Evolutionary conservation across 2,329 filamentous ascomycete genomes (phyloP).

Genomic region (Cryphonectria parasitica): DNA sequence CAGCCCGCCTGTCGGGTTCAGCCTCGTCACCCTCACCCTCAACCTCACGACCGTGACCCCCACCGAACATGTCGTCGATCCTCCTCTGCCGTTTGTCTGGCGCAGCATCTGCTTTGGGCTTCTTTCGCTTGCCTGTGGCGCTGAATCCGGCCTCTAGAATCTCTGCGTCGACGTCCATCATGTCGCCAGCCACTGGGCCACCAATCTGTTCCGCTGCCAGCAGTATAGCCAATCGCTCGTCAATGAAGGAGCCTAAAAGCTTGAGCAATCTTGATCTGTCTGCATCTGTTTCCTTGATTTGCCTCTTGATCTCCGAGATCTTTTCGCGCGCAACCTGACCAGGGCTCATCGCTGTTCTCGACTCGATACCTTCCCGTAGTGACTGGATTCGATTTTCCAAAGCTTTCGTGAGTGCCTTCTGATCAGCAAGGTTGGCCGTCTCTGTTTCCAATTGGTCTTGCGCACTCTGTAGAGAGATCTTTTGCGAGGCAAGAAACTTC

Average conservation of each 20-base stretch:
- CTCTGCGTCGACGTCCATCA: conserved; percentile 65
- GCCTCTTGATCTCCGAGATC: conserved; percentile 62
- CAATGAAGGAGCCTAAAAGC: conserved; percentile 71
- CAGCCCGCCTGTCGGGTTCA: conserved; percentile 51
- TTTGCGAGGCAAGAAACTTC: conserved; percentile 56
- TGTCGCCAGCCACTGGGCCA: conserved; percentile 78
- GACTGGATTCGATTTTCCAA: conserved; percentile 61
- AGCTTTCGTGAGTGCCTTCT: conserved; percentile 57
- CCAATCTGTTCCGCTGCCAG: conserved; percentile 83
- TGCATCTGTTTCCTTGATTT: conserved; percentile 62
- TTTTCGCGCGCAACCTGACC: conserved; percentile 66
- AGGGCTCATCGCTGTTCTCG: conserved; percentile 60
- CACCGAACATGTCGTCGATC: conserved; percentile 67
- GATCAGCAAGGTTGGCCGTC: conserved; percentile 55
- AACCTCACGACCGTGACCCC: conserved; percentile 34
- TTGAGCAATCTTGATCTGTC: conserved; percentile 65
- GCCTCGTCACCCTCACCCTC: conserved; percentile 32
- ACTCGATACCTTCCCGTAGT: conserved; percentile 60
- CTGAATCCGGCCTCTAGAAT: conserved; percentile 64
- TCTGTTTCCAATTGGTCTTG: conserved; percentile 56
- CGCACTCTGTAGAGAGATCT: conserved; percentile 46
- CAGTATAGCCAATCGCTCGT: conserved; percentile 71
- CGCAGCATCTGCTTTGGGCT: conserved; percentile 43
- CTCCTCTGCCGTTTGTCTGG: conserved; percentile 59
- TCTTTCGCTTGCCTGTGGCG: conserved; percentile 60